These are phyloP conservation scores for Pseudonectria buxi DNA, from an alignment of 2,329 filamentous ascomycete species.

Conservation along the genomic window DNA sequence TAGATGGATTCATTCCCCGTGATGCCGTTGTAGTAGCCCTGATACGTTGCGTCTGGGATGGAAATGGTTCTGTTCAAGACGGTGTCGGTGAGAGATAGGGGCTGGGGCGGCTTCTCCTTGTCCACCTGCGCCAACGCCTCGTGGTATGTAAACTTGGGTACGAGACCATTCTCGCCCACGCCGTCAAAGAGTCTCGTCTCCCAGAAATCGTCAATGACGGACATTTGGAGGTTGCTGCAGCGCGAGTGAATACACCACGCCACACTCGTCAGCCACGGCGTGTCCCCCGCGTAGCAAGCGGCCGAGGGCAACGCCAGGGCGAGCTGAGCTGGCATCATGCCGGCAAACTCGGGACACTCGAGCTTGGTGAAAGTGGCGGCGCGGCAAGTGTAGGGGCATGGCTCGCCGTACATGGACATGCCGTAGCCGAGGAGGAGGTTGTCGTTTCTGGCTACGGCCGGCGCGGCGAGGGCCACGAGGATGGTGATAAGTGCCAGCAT, in stretches of 20 bases:
- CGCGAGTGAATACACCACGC: conserved; percentile 13
- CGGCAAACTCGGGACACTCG: conserved; percentile 16
- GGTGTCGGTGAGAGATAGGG: neutral
- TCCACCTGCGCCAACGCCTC: conserved; percentile 12
- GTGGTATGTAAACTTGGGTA: conserved; percentile 7
- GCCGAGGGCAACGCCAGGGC: conserved; percentile 9
- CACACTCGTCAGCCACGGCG: conserved; percentile 13
- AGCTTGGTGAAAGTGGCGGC: conserved; percentile 8
- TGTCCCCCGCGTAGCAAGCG: conserved; percentile 9
- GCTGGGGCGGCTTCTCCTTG: conserved; percentile 1
- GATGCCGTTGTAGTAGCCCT: conserved; percentile 6
- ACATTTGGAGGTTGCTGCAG: conserved; percentile 5
- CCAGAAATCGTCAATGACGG: conserved; percentile 13
- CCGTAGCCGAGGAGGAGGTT: conserved; percentile 17
- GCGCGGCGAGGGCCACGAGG: neutral
- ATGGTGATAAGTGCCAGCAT: too few relatives aligned
- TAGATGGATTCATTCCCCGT: conserved; percentile 11
- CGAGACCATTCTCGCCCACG: conserved; percentile 1
- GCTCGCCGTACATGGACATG: conserved; percentile 1
- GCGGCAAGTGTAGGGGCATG: conserved; percentile 12
- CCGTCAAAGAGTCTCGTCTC: conserved; percentile 10
- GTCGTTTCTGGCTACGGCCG: conserved; percentile 1
- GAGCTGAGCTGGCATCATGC: conserved; percentile 12
- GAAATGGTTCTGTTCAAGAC: conserved; percentile 13
- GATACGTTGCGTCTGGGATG: conserved; percentile 2